phyloP scores from a whole-genome alignment of 192 early-diverging fungal genomes.

The Backusella mclennaniae region DNA sequence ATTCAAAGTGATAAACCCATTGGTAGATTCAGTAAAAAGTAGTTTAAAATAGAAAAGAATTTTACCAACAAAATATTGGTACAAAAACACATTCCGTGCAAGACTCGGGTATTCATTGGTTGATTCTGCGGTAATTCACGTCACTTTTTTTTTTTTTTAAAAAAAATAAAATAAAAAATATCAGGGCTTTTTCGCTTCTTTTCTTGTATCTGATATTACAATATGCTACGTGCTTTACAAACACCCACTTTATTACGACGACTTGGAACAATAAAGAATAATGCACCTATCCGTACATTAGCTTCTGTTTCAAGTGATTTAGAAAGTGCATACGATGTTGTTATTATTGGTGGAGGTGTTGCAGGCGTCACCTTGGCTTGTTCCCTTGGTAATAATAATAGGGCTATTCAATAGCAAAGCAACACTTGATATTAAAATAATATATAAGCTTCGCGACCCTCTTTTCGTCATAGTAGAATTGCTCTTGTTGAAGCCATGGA shows the following conservation, averaged over 20 bases:
- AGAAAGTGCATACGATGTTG: conserved; percentile 64
- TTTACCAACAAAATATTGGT: too few species aligned
- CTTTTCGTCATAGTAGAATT: conserved; percentile 49
- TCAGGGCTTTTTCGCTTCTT: neutral
- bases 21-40: too few species aligned
- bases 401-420: too few species aligned
- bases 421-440: neutral
- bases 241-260: neutral
- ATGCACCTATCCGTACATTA: neutral
- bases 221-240: neutral
- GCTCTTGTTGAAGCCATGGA: conserved; percentile 82
- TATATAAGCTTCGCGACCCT: conserved; percentile 10
- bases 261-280: neutral
- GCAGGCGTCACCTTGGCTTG: conserved; percentile 85
- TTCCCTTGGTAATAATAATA: conserved; percentile 55
- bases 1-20: too few species aligned
- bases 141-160: too few species aligned
- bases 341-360: conserved; percentile 90
- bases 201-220: neutral
- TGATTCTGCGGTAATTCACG: too few species aligned
- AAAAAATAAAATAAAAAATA: too few species aligned
- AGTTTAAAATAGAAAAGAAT: too few species aligned
- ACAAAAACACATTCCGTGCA: too few species aligned
- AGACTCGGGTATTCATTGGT: too few species aligned
- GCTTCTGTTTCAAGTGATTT: neutral